These are phyloP conservation scores for Talaromyces sp. DNA, from an alignment of 2,329 filamentous ascomycete species.

Conservation along the genomic window DNA sequence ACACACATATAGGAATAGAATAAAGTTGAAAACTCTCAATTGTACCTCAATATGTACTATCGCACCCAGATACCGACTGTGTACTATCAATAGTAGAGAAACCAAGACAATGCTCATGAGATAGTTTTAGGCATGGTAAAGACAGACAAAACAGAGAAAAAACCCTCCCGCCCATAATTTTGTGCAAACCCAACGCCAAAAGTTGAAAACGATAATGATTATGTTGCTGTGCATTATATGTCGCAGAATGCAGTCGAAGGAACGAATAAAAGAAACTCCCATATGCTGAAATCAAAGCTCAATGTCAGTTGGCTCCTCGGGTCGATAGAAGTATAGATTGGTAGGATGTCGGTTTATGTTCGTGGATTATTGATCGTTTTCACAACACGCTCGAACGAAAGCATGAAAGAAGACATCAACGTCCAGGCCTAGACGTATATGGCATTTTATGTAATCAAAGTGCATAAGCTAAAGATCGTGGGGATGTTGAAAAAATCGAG, in stretches of 20 bases:
- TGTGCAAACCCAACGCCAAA: not conserved
- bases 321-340: not conserved
- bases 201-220: not conserved
- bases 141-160: not conserved
- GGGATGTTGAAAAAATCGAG: too few relatives aligned
- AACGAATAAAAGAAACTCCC: conserved; percentile 6
- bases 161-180: conserved; percentile 5
- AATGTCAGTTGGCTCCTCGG: not conserved
- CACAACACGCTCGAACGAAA: conserved; percentile 5
- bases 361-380: not conserved
- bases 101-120: conserved; percentile 1
- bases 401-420: not conserved
- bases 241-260: not conserved
- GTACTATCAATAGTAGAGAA: not conserved
- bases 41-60: not conserved
- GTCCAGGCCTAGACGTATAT: not conserved
- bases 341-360: not conserved
- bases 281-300: not conserved
- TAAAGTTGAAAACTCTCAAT: not conserved
- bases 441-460: not conserved
- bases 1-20: not conserved
- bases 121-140: not conserved
- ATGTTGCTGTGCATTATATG: not conserved
- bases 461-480: not conserved
- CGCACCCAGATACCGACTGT: not conserved